Percentiles rank a stretch among this genome's conserved stretches.
phyloP scores from a whole-genome alignment of 2,329 filamentous ascomycete species.

The Aspergillus neoniger region DNA sequence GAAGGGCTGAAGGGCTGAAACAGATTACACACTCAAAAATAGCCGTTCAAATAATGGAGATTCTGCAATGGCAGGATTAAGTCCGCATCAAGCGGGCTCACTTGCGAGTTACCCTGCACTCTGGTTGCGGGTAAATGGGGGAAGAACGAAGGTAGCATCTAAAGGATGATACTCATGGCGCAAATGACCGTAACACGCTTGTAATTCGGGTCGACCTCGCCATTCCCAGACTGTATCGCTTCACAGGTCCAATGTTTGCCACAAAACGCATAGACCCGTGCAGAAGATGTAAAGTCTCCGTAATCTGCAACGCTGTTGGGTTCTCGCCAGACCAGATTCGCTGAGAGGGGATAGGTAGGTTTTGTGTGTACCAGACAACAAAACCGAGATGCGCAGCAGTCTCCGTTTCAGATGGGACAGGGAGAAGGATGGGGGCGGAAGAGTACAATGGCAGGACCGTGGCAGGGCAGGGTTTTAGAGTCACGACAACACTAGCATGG shows the following conservation, averaged over 20 bases:
- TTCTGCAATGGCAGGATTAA: constrained; percentile 15
- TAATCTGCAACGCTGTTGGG: constrained; percentile 10
- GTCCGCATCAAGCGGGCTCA: constrained; percentile 22
- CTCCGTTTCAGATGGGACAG: constrained; percentile 7
- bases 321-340: constrained; percentile 7
- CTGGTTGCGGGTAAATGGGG: constrained; percentile 19
- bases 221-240: constrained; percentile 28
- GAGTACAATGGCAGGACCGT: constrained; percentile 17
- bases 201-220: constrained; percentile 27
- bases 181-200: constrained; percentile 29
- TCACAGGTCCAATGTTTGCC: constrained; percentile 28
- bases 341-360: not conserved
- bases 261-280: constrained; percentile 24
- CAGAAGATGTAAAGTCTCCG: not conserved
- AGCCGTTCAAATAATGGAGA: constrained; percentile 6
- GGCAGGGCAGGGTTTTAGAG: constrained; percentile 12
- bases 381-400: constrained; percentile 9
- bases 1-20: not conserved
- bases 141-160: constrained; percentile 20
- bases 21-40: constrained; percentile 2
- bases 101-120: constrained; percentile 20
- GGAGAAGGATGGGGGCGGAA: constrained; percentile 7
- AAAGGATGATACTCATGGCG: constrained; percentile 29
- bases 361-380: constrained; percentile 11
- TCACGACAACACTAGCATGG: constrained; percentile 7